Evolutionary conservation across 495 filamentous ascomycete genomes (phyloP).

Genomic region (Cercophora samala): DNA sequence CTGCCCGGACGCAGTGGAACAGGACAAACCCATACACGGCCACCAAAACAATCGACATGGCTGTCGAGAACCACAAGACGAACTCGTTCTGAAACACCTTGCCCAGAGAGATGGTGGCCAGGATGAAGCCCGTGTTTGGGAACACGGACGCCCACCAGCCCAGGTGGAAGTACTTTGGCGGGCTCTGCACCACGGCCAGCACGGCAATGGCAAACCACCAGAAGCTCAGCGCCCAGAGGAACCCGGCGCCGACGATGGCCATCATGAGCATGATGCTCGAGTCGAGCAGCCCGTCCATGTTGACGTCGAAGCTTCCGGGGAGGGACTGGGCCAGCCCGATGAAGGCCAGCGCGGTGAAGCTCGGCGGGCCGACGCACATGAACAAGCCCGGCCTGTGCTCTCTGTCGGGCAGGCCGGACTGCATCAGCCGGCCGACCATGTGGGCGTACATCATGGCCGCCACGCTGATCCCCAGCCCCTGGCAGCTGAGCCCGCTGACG

Average conservation of each 20-base stretch:
- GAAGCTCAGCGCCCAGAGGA: constrained; percentile 70
- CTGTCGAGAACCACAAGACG: constrained; percentile 47
- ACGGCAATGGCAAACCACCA: constrained; percentile 70
- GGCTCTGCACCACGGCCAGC: constrained; percentile 49
- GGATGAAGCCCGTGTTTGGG: constrained; percentile 57
- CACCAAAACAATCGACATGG: constrained; percentile 54
- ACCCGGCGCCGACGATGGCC: constrained; percentile 55
- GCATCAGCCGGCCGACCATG: constrained; percentile 61
- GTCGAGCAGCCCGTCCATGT: constrained; percentile 33
- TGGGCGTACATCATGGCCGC: constrained; percentile 55
- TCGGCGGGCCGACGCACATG: constrained; percentile 65
- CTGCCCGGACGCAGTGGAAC: constrained; percentile 50
- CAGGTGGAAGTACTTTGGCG: constrained; percentile 53
- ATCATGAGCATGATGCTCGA: constrained; percentile 42
- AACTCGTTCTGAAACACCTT: constrained; percentile 40
- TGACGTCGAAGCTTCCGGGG: constrained; percentile 36
- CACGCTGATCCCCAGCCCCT: constrained; percentile 52
- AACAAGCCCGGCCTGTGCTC: constrained; percentile 61
- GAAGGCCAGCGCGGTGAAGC: constrained; percentile 53
- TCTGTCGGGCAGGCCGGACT: constrained; percentile 50
- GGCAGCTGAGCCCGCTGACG: constrained; percentile 49
- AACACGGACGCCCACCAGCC: constrained; percentile 60
- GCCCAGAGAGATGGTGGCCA: constrained; percentile 50
- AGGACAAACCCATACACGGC: constrained; percentile 58
- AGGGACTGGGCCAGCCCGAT: constrained; percentile 28